phyloP scores from a whole-genome alignment of 129 eudicot species.

The Flaveria ramosissima region DNA sequence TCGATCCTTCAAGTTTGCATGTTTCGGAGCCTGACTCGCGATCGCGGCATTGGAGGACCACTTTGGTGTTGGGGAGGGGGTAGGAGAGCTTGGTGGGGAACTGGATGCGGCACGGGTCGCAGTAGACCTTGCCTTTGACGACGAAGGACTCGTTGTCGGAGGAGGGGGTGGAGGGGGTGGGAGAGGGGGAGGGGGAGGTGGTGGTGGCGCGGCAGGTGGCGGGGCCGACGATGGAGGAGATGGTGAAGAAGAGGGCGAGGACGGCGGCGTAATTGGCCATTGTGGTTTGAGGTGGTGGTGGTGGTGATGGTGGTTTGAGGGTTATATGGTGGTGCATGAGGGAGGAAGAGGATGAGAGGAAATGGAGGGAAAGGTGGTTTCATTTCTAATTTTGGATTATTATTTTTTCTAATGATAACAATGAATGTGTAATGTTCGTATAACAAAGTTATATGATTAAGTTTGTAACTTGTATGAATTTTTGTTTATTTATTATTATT shows the following conservation, averaged over 20 bases:
- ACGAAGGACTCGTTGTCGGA: slow-evolving; percentile 22
- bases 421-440: background rate
- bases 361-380: slow-evolving; percentile 32
- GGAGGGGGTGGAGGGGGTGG: slow-evolving; percentile 2
- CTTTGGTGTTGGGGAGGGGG: slow-evolving; percentile 37
- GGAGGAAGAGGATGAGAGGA: slow-evolving; percentile 32
- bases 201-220: slow-evolving; percentile 27
- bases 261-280: slow-evolving; percentile 33
- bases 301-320: slow-evolving; percentile 18
- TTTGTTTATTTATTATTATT: too few relatives aligned
- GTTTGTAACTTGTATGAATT: too few relatives aligned
- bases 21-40: slow-evolving; percentile 23
- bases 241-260: slow-evolving; percentile 28
- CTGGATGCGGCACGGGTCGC: slow-evolving; percentile 59
- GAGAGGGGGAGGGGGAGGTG: background rate
- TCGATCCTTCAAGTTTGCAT: background rate
- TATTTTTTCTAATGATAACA: background rate
- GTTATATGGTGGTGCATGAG: slow-evolving; percentile 16
- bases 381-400: slow-evolving; percentile 20
- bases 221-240: slow-evolving; percentile 28
- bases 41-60: slow-evolving; percentile 20
- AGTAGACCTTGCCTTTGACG: slow-evolving; percentile 54
- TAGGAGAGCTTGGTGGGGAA: slow-evolving; percentile 49
- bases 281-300: background rate
- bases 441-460: too few relatives aligned